Conservation (phyloP, 805 yeast species). For the Saccharomyces mikatae region DNA sequence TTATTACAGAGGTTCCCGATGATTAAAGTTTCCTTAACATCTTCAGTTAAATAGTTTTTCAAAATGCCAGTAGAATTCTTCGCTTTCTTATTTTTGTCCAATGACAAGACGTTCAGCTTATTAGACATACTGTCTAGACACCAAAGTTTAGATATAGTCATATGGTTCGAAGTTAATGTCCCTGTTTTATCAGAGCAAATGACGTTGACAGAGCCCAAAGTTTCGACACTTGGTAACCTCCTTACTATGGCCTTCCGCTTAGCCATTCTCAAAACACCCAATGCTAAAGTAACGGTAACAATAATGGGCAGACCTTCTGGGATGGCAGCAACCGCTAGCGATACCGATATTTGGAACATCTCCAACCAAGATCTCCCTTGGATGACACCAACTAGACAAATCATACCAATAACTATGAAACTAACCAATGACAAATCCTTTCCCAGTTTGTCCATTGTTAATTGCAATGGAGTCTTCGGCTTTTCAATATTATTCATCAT, state of each 20-base stretch:
- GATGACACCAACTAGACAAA: conserved; percentile 78
- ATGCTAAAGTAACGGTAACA: conserved; percentile 92
- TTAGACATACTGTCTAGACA: conserved; percentile 49
- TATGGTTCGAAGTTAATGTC: conserved; percentile 81
- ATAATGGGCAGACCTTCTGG: conserved; percentile 98
- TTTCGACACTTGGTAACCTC: conserved; percentile 89
- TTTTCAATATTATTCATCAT: conserved; percentile 94
- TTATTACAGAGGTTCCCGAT: conserved; percentile 72
- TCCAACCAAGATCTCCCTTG: conserved; percentile 96
- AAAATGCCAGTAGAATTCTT: conserved; percentile 26
- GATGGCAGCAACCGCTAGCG: conserved; percentile 97
- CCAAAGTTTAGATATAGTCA: conserved; percentile 85
- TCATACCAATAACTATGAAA: conserved; percentile 83
- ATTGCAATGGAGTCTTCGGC: conserved; percentile 95
- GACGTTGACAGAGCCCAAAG: conserved; percentile 88
- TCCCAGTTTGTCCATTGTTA: conserved; percentile 92
- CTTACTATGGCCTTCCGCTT: conserved; percentile 87
- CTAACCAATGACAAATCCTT: conserved; percentile 79
- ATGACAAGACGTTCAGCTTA: conserved; percentile 29
- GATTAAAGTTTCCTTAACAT: conserved; percentile 48
- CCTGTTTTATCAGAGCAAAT: conserved; percentile 90
- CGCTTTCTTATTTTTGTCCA: conserved; percentile 37
- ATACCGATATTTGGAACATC: conserved; percentile 95
- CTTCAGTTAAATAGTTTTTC: conserved; percentile 42
- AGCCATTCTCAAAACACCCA: conserved; percentile 96